Conservation (phyloP, 176 grass and related monocot species). For the Oryza officinalis region DNA sequence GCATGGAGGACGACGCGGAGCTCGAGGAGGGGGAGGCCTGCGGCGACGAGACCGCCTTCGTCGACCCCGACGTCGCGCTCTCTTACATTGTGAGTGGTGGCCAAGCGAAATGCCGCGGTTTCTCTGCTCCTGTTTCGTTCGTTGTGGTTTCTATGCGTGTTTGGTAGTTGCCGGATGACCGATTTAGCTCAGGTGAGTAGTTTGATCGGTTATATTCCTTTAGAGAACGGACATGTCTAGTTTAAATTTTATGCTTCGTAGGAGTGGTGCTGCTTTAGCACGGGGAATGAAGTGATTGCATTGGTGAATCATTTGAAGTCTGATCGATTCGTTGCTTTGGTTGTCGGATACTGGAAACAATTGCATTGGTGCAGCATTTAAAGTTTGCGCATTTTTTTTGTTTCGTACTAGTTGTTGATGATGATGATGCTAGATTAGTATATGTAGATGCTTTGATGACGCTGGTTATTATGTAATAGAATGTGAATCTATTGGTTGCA, state of each 20-base stretch:
- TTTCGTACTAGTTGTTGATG: background rate
- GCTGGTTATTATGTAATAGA: background rate
- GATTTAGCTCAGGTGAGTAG: background rate
- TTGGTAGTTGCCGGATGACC: background rate
- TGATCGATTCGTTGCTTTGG: background rate
- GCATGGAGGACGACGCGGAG: conserved; percentile 70
- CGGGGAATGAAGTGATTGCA: background rate
- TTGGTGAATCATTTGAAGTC: conserved; percentile 24
- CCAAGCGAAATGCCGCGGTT: background rate
- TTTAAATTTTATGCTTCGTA: background rate
- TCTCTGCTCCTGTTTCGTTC: background rate
- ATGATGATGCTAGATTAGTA: conserved; percentile 9
- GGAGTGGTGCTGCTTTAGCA: background rate
- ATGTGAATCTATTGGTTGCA: background rate
- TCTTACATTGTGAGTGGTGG: conserved; percentile 94
- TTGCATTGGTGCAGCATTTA: conserved; percentile 17
- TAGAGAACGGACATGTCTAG: background rate
- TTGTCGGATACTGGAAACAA: background rate
- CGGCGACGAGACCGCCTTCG: conserved; percentile 53
- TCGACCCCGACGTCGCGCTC: conserved; percentile 80
- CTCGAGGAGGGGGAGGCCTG: conserved; percentile 84
- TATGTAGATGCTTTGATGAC: background rate
- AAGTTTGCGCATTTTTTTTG: background rate
- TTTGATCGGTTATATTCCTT: background rate
- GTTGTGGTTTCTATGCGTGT: background rate